Percentiles rank a stretch among this genome's conserved stretches.
phyloP scores from a whole-genome alignment of 2,329 filamentous ascomycete genomes.

The Boeremia lycopersici region DNA sequence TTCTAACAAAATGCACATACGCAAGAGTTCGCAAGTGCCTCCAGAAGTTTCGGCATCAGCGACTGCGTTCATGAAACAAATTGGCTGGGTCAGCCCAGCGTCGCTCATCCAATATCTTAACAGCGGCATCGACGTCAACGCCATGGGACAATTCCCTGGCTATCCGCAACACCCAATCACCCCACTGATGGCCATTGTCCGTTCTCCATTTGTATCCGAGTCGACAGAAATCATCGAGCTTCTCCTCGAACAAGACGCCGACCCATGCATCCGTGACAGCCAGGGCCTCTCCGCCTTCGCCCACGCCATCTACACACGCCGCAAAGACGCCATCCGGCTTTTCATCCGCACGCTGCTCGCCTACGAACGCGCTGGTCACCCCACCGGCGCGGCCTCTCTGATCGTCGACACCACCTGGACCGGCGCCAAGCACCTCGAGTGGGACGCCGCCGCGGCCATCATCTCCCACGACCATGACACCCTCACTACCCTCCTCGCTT shows the following conservation, averaged over 20 bases:
- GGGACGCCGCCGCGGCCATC: constrained; percentile 14
- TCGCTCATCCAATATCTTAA: constrained; percentile 16
- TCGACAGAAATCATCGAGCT: constrained; percentile 15
- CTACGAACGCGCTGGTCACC: constrained; percentile 5
- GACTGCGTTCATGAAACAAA: constrained; percentile 17
- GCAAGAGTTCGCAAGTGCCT: constrained; percentile 6
- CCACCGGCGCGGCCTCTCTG: constrained; percentile 13
- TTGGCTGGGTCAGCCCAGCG: constrained; percentile 17
- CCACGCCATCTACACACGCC: constrained; percentile 14
- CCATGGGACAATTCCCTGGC: constrained; percentile 11
- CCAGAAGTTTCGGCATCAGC: constrained; percentile 10
- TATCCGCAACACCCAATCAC: constrained; percentile 17
- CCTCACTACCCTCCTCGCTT: constrained; percentile 3
- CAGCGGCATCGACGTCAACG: constrained; percentile 17
- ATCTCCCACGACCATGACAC: constrained; percentile 5
- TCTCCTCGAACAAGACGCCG: constrained; percentile 14
- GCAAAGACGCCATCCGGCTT: constrained; percentile 9
- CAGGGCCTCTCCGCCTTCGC: constrained; percentile 15
- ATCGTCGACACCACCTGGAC: constrained; percentile 16
- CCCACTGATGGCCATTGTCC: constrained; percentile 16
- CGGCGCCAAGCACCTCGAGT: constrained; percentile 15
- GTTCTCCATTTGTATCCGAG: constrained; percentile 15
- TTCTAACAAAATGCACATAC: constrained; percentile 12
- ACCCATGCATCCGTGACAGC: constrained; percentile 14
- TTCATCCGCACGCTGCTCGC: constrained; percentile 1